Percentiles rank a stretch among this genome's conserved stretches.
Evolutionary conservation across 768 basidiomycete genomes (phyloP).

Genomic region (Xerocomus spinulosus): DNA sequence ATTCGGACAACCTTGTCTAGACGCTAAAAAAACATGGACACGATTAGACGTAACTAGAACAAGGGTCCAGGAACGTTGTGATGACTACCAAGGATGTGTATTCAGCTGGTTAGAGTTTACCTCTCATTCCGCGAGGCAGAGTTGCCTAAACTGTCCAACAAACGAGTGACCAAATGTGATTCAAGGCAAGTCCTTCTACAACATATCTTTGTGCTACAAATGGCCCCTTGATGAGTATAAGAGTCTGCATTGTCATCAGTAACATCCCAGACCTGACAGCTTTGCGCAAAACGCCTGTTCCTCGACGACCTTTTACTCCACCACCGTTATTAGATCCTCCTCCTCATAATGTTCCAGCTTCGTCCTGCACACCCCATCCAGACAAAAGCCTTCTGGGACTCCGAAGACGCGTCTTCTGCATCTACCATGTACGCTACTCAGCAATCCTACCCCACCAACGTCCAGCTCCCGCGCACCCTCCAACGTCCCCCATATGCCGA

Average conservation of each 20-base stretch:
- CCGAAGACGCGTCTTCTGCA: slow-evolving; percentile 25
- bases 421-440: slow-evolving; percentile 30
- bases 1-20: slow-evolving; percentile 13
- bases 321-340: slow-evolving; percentile 18
- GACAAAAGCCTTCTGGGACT: slow-evolving; percentile 35
- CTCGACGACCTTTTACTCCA: slow-evolving; percentile 18
- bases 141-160: slow-evolving; percentile 31
- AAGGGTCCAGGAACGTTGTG: slow-evolving; percentile 27
- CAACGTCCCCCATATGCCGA: slow-evolving; percentile 56
- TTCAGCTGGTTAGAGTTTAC: slow-evolving; percentile 19
- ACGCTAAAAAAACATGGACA: slow-evolving; percentile 4
- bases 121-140: slow-evolving; percentile 12
- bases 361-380: slow-evolving; percentile 34
- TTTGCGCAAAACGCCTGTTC: slow-evolving; percentile 11
- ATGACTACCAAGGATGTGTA: slow-evolving; percentile 24
- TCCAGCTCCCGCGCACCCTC: slow-evolving; percentile 72
- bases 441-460: slow-evolving; percentile 29
- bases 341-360: slow-evolving; percentile 32
- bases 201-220: slow-evolving; percentile 35
- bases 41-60: slow-evolving; percentile 19
- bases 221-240: slow-evolving; percentile 26
- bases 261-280: slow-evolving; percentile 16
- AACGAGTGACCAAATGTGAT: slow-evolving; percentile 33
- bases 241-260: slow-evolving; percentile 15
- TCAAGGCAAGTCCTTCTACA: slow-evolving; percentile 21